These are phyloP conservation scores for Graphilbum sp. DNA, from an alignment of 2,329 filamentous ascomycete species.

Conservation along the genomic window DNA sequence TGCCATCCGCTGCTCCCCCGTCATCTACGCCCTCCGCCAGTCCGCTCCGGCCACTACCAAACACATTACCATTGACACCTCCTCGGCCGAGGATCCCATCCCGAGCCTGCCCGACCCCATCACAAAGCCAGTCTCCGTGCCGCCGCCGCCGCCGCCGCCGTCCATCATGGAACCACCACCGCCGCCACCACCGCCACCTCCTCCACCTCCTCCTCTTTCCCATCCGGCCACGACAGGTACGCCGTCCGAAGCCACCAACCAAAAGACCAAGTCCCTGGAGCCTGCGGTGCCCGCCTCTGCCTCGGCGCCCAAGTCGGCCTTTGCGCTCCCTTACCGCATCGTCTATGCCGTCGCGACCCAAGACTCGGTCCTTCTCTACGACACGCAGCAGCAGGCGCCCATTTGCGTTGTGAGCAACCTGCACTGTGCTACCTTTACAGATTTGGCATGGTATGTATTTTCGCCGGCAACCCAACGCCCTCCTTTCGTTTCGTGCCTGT, in stretches of 20 bases:
- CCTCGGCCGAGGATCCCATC: slow-evolving; percentile 71
- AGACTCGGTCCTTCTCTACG: slow-evolving; percentile 86
- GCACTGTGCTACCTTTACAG: slow-evolving; percentile 94
- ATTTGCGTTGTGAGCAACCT: slow-evolving; percentile 91
- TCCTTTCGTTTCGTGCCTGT: neutral
- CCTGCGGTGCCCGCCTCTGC: slow-evolving; percentile 22
- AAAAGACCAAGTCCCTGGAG: slow-evolving; percentile 2
- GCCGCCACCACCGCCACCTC: no score
- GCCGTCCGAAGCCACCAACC: neutral
- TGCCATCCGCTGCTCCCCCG: slow-evolving; percentile 82
- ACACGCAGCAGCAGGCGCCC: slow-evolving; percentile 91
- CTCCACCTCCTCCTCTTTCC: slow-evolving; percentile 16
- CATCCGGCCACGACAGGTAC: neutral
- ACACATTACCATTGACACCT: slow-evolving; percentile 89
- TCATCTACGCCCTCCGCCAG: slow-evolving; percentile 70
- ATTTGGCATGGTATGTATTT: slow-evolving; percentile 71
- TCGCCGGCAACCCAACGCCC: no score
- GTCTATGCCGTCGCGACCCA: slow-evolving; percentile 95
- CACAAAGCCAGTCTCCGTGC: slow-evolving; percentile 39
- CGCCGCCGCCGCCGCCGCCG: slow-evolving; percentile 7
- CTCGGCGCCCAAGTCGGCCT: slow-evolving; percentile 51
- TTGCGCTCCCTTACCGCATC: slow-evolving; percentile 80
- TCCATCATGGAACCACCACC: slow-evolving; percentile 75
- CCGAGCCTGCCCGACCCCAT: slow-evolving; percentile 70
- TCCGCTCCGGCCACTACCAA: slow-evolving; percentile 53